phyloP scores from a whole-genome alignment of 805 yeast genomes.

The Metschnikowia matae region DNA sequence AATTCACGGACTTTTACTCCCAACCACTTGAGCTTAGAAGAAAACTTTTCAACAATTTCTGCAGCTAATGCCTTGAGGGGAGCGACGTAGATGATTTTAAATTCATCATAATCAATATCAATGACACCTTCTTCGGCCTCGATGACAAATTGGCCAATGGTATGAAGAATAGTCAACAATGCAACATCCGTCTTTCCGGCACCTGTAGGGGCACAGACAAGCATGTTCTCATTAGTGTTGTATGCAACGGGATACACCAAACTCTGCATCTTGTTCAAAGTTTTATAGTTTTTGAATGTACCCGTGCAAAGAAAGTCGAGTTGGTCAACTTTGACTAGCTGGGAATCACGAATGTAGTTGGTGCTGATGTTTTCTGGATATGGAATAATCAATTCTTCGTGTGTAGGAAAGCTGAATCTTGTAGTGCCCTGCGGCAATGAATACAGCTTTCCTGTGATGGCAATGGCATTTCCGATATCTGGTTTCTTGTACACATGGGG shows the following conservation, averaged over 20 bases:
- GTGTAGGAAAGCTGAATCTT: constrained; percentile 52
- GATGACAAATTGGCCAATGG: constrained; percentile 67
- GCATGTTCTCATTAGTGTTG: constrained; percentile 87
- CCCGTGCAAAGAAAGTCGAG: constrained; percentile 78
- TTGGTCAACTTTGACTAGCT: constrained; percentile 54
- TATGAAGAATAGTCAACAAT: constrained; percentile 39
- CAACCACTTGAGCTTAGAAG: constrained; percentile 72
- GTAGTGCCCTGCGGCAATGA: constrained; percentile 79
- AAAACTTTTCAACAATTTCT: constrained; percentile 89
- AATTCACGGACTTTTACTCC: constrained; percentile 84
- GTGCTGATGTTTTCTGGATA: constrained; percentile 51
- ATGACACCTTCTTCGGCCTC: constrained; percentile 45
- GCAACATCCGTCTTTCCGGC: constrained; percentile 23
- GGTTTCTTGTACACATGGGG: constrained; percentile 83
- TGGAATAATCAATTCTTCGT: constrained; percentile 86
- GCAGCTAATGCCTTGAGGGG: constrained; percentile 94
- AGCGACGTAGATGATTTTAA: constrained; percentile 89
- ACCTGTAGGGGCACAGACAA: constrained; percentile 22
- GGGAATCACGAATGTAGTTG: constrained; percentile 38
- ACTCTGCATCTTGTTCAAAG: constrained; percentile 84
- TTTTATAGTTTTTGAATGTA: constrained; percentile 74
- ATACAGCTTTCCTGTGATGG: constrained; percentile 77
- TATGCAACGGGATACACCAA: constrained; percentile 90
- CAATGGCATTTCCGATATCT: constrained; percentile 53
- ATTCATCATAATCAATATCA: constrained; percentile 74